Conservation (phyloP, 495 filamentous ascomycete species). For the Hypoxylon cercidicola region DNA sequence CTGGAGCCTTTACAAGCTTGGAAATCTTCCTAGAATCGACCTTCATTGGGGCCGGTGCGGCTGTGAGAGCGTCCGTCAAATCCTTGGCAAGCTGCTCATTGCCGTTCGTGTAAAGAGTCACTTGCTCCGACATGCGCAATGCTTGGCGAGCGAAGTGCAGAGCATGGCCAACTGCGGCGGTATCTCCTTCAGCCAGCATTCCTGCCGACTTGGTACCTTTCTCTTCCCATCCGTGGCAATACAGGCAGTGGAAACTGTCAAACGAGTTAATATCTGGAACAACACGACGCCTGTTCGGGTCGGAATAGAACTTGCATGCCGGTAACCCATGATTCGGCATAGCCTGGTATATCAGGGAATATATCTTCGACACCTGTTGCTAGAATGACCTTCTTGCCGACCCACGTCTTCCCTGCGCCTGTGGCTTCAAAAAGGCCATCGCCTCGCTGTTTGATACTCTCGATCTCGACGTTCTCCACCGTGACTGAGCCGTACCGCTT, state of each 20-base stretch:
- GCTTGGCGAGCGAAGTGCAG: slow-evolving; percentile 28
- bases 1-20: not conserved
- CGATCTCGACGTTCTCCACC: slow-evolving; percentile 47
- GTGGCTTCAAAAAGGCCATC: slow-evolving; percentile 46
- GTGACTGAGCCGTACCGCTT: slow-evolving; percentile 49
- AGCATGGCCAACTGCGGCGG: not conserved
- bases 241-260: slow-evolving; percentile 44
- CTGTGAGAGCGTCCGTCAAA: slow-evolving; percentile 2
- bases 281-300: slow-evolving; percentile 21
- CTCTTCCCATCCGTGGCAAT: slow-evolving; percentile 44
- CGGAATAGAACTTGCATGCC: slow-evolving; percentile 18
- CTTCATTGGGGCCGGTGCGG: slow-evolving; percentile 2
- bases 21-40: slow-evolving; percentile 25
- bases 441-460: not conserved
- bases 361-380: slow-evolving; percentile 54
- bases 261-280: not conserved
- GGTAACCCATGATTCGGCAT: slow-evolving; percentile 34
- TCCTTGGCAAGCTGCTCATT: slow-evolving; percentile 19
- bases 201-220: slow-evolving; percentile 24
- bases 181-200: slow-evolving; percentile 13
- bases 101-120: slow-evolving; percentile 35
- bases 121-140: slow-evolving; percentile 11
- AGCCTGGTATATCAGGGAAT: slow-evolving; percentile 38
- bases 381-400: slow-evolving; percentile 58
- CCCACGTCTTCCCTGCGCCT: slow-evolving; percentile 39